phyloP scores from a whole-genome alignment of 2,329 filamentous ascomycete genomes.

The Aspergillus chevalieri region DNA sequence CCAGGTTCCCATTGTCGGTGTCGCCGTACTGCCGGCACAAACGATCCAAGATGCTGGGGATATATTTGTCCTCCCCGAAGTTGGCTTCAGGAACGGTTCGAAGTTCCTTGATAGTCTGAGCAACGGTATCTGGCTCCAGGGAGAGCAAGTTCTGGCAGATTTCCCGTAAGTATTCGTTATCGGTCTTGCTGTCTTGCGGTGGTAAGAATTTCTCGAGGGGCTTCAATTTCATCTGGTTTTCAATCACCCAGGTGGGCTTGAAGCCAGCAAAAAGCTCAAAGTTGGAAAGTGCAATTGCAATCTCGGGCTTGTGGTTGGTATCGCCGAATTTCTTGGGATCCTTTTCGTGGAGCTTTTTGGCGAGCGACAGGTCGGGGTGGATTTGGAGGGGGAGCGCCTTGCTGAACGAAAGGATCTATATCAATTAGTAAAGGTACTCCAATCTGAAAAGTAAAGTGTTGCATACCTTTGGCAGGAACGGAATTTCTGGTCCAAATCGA shows the following conservation, averaged over 20 bases:
- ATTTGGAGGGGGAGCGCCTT: slow-evolving; percentile 71
- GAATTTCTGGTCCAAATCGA: slow-evolving; percentile 60
- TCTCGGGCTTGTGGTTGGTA: slow-evolving; percentile 73
- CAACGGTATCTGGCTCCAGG: slow-evolving; percentile 47
- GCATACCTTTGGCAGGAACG: slow-evolving; percentile 63
- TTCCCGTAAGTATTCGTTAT: slow-evolving; percentile 53
- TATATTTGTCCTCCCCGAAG: slow-evolving; percentile 52
- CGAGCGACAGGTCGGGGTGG: slow-evolving; percentile 64
- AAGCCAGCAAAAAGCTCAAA: slow-evolving; percentile 74
- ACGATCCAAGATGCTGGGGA: slow-evolving; percentile 59
- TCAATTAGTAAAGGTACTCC: not conserved
- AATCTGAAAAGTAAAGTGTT: too few species aligned
- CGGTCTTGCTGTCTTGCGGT: slow-evolving; percentile 40
- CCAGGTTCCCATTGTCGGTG: slow-evolving; percentile 60
- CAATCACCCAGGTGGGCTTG: slow-evolving; percentile 59
- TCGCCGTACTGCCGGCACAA: slow-evolving; percentile 59
- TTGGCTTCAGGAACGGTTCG: slow-evolving; percentile 42
- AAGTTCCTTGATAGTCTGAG: slow-evolving; percentile 49
- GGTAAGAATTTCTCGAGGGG: slow-evolving; percentile 52
- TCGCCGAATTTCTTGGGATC: slow-evolving; percentile 64
- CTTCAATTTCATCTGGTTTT: slow-evolving; percentile 51
- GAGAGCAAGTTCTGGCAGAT: slow-evolving; percentile 52
- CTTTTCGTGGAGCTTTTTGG: slow-evolving; percentile 56
- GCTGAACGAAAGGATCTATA: slow-evolving; percentile 62
- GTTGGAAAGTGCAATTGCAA: slow-evolving; percentile 62